Base-by-base conservation (phyloP, 768 basidiomycete genomes). In the Pleurotus sapidus region DNA sequence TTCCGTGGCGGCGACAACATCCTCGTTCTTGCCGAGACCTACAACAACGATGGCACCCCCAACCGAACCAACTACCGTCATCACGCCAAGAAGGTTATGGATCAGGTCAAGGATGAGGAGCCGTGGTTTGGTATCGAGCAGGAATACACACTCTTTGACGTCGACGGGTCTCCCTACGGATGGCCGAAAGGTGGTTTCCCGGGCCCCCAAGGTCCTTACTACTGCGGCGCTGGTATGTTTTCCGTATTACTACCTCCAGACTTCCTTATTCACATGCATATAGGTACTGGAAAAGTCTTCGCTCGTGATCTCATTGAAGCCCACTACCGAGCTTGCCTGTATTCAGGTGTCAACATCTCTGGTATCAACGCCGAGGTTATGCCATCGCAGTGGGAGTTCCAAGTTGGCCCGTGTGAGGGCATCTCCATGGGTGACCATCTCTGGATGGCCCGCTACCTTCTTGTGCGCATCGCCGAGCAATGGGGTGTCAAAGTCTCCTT, bases 131-230 rank as follows among this genome's bases (percentile, higher is more conserved):
- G 96, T 77, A 80, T 98, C 61, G 96, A 98, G 75, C 97, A 99
- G 74, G 97, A 98, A 72, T 99, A 98, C 82, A 98, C 96, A 65
- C 88, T 99, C 64, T 91, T 99, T 66, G 95, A 94, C 69, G 82
- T 80, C 62, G 97, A 98, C 72, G 95, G 88, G 64, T 79, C 82
- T 60, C 96, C 96, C 46, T 90, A 80, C 74, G 94, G 93, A 56
- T 98, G 97, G 97, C 97, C 97, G 68, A 95, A 95, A 77, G 95
- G 94, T 66, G 97, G 97, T 76, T 99, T 98, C 89, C 97, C 97
- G 61, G 97, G 91, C 69, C 95, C 97, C 60, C 97, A 99, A 74
- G 97, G 97, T 60, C 97, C 97, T 50, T 98, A 99, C 77, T 99
- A 99, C 79, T 99, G 97, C 69, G 97, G 96, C 79, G 95, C 95